Evolutionary conservation across 129 eudicot genomes (phyloP).

Genomic region (Tagetes erecta): DNA sequence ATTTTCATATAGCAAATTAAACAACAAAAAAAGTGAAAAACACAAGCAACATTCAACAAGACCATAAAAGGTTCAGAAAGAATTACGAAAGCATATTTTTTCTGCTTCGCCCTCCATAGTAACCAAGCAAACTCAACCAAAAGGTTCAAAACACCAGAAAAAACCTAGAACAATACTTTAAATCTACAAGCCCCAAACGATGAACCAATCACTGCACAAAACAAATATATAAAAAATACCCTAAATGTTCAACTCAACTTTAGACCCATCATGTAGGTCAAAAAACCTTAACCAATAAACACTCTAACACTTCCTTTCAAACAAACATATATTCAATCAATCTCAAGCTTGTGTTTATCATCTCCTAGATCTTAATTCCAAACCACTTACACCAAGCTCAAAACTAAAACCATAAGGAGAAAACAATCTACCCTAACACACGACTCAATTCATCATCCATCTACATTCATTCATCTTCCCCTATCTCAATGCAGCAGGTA

Average conservation of each 20-base stretch:
- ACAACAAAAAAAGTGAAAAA: not conserved
- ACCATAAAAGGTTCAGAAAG: not conserved
- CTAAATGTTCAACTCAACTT: conserved; percentile 5
- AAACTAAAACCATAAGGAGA: not conserved
- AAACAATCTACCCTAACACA: conserved; percentile 14
- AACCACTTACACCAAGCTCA: not conserved
- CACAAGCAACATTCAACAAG: not conserved
- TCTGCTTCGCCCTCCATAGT: not conserved
- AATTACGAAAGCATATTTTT: not conserved
- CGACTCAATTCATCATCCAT: not conserved
- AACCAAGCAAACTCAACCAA: not conserved
- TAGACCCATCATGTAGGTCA: not conserved
- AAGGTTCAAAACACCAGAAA: not conserved
- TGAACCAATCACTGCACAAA: not conserved
- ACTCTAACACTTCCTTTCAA: not conserved
- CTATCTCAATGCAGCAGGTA: not conserved
- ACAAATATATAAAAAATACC: not conserved
- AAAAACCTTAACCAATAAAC: not conserved
- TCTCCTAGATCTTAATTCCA: conserved; percentile 1
- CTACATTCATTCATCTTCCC: not conserved
- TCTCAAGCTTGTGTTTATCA: conserved; percentile 6
- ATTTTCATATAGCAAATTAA: not conserved
- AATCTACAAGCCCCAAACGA: not conserved
- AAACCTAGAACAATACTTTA: not conserved
- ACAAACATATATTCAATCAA: not conserved